Evolutionary conservation across 1,139 yeast species (phyloP).

Genomic region (Saccharomyces hybrid): DNA sequence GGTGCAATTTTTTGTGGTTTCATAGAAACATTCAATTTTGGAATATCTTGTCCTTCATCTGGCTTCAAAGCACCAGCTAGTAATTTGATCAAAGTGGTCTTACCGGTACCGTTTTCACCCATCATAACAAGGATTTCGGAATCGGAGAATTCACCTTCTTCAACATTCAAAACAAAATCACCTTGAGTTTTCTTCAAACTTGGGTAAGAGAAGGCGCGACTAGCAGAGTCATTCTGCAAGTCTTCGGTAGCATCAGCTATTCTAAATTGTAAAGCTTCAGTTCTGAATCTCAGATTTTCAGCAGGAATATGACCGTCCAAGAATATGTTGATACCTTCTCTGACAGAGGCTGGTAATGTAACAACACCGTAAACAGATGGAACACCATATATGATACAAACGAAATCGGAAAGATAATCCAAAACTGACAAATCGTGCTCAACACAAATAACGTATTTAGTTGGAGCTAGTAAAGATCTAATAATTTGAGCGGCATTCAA

Average conservation of each 20-base stretch:
- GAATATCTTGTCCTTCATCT: conserved; percentile 70
- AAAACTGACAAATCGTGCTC: conserved; percentile 97
- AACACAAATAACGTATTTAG: conserved; percentile 84
- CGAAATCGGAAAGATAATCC: conserved; percentile 92
- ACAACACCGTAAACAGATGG: conserved; percentile 99
- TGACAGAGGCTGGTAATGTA: conserved; percentile 87
- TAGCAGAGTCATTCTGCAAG: conserved; percentile 66
- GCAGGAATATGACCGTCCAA: conserved; percentile 96
- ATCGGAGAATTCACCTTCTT: conserved; percentile 86
- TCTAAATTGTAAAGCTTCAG: conserved; percentile 90
- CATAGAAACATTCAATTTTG: conserved; percentile 88
- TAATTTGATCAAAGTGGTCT: conserved; percentile 91
- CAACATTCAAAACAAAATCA: conserved; percentile 77
- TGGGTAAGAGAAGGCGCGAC: conserved; percentile 65
- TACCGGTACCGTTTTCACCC: conserved; percentile 99
- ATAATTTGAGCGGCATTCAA: conserved; percentile 93
- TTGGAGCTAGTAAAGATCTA: conserved; percentile 69
- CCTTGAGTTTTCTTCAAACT: conserved; percentile 87
- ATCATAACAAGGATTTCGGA: conserved; percentile 97
- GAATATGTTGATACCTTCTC: conserved; percentile 98
- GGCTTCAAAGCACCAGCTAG: conserved; percentile 90
- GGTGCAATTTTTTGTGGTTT: conserved; percentile 99
- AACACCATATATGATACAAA: conserved; percentile 93
- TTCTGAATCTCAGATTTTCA: conserved; percentile 93
- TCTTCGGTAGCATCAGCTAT: conserved; percentile 87